Base-by-base conservation (phyloP, 495 filamentous ascomycete genomes). In the Cudoniella acicularis region DNA sequence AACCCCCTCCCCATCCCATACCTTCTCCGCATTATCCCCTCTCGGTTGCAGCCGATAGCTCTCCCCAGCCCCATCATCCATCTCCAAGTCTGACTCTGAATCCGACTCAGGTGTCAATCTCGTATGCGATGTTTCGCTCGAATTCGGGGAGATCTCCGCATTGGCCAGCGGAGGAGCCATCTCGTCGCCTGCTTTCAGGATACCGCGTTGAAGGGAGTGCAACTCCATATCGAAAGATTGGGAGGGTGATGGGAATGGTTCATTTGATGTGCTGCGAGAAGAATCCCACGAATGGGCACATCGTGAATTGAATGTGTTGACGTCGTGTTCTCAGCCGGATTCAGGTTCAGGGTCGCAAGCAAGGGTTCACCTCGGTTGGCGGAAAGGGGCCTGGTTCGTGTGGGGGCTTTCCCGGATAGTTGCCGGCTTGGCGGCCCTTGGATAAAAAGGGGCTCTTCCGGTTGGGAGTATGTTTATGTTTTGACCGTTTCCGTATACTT, bases 41-140 rank as follows among this genome's bases (percentile, higher is more conserved):
- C 53, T 40, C 16, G 10, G 41, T 27, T 49, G 59, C 24, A 68
- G 24, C 52, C 64, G 55, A 40, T 40, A 60, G 52, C 59, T 62
- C 52, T 63, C 58, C 23, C 60, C 57, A 43, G 43, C 4, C 26
- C 55, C 63, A 4, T n/a, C n/a, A n/a, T 50, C 60, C 26, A 61
- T 52, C 8, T 56, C 63, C 18, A 64, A 24, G 25, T 68, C 66
- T 11, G 61, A 62, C 10, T 68, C 66, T 2, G 57, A 64, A 50
- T 69, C 63, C 16, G 56, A 60, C 20, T 68, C 49, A 2, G 65
- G 66, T 3, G 66, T 68, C 22, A 68, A 47, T 20, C 57, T 26
- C 52, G 58, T 52, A 24, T 52, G 47, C 16, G 60, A 59, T 1
- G 51, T 49, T 2, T 25, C 43, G 60, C 62, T 65, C 25, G 65